These are phyloP conservation scores for Fragaria iinumae DNA, from an alignment of 306 rosid species.

Conservation along the genomic window DNA sequence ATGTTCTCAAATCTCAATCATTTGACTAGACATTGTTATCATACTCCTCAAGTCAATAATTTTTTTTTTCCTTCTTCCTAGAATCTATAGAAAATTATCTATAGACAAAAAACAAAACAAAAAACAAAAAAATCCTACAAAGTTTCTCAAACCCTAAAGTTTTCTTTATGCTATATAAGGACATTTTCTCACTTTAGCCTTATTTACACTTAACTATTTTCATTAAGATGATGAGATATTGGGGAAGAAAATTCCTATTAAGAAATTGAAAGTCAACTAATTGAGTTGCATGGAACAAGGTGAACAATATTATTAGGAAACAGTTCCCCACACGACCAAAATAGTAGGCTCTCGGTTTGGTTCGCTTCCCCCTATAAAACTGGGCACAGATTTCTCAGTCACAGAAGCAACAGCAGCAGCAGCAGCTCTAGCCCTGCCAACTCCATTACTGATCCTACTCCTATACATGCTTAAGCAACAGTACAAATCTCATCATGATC, in stretches of 20 bases:
- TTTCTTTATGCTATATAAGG: no score
- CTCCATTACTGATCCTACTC: not conserved
- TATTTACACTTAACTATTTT: no score
- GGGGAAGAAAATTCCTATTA: not conserved
- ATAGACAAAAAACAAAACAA: no score
- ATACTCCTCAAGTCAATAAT: no score
- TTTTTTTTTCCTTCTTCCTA: no score
- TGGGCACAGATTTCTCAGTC: not conserved
- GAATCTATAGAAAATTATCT: no score
- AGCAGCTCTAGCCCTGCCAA: not conserved
- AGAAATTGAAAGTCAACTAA: not conserved
- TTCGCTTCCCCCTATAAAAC: not conserved
- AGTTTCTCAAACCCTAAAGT: no score
- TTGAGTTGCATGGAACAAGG: not conserved
- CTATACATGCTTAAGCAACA: no score
- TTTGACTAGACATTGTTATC: no score
- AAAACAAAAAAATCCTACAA: no score
- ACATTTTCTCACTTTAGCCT: no score
- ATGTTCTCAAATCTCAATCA: no score
- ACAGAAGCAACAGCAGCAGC: not conserved
- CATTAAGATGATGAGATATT: not conserved
- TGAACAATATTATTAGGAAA: constrained; percentile 7
- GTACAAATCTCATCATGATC: not conserved
- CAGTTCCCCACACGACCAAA: constrained; percentile 5
- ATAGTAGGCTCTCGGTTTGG: not conserved